Base-by-base conservation (phyloP, 1,139 yeast species). In the Ogataea hybrid region DNA sequence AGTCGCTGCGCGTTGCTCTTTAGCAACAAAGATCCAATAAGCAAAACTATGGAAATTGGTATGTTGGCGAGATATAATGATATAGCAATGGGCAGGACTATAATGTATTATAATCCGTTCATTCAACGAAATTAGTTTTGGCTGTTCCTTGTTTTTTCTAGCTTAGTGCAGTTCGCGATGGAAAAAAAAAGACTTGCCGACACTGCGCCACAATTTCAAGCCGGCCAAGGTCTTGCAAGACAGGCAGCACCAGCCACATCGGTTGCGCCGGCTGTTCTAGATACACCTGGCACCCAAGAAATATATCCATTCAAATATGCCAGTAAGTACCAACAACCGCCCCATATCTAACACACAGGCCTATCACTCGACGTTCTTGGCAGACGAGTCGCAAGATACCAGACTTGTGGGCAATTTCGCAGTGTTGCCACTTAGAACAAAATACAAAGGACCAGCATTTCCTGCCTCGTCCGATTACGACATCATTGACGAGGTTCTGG, bases 371-470 rank as follows among this genome's bases (percentile, higher is more conserved):
- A 87, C 96, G 4, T 88, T 89, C 59, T 72, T 84, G 39, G 79
- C 79, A n/a, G 85, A 81, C 50, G 79, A 75, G 27, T 62, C 69
- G 25, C 59, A 71, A 30, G 73, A 64, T 43, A 71, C 73, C 31
- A 68, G 79, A 53, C 57, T 67, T 36, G 71, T 74, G 16, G 78
- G 78, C 35, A 92, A 90, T 67, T 71, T 88, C 48, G 88, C 85
- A 5, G 69, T 94, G 23, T 69, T 90, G 43, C 96, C 98, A 27
- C 71, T 92, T 50, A 82, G 81, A 57, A 84, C 97, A 30, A 79
- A 77, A 54, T 84, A 78, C 64, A 75, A 96, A 52, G 98, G 98
- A 5, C 97, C 98, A 5, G 83, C 96, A 1, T 88, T 82, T 62
- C 95, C 95, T 6, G 78, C 89, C 6, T 73, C 75, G 45, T 77